These are phyloP conservation scores for Clonostachys rhizophaga DNA, from an alignment of 2,329 filamentous ascomycete species.

Conservation along the genomic window DNA sequence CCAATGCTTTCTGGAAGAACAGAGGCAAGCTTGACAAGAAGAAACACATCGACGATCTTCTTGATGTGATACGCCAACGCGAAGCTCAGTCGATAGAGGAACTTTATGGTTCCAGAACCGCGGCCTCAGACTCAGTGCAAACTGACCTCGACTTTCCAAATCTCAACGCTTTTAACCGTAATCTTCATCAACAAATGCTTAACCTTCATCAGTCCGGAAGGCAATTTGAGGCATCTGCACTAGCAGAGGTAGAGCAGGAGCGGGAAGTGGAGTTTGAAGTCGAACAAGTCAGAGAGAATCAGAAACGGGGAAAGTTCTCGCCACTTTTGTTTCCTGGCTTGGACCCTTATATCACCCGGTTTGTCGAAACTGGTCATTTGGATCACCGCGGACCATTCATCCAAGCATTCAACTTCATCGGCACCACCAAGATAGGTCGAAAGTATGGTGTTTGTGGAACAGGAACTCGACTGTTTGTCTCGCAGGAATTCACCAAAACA, in stretches of 20 bases:
- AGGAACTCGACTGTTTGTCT: neutral
- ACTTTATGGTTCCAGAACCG: neutral
- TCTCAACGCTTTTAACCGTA: constrained; percentile 11
- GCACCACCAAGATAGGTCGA: constrained; percentile 21
- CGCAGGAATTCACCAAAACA: neutral
- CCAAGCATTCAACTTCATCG: constrained; percentile 32
- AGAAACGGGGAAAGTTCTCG: constrained; percentile 34
- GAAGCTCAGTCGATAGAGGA: constrained; percentile 28
- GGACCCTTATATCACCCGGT: constrained; percentile 36
- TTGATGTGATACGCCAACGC: constrained; percentile 20
- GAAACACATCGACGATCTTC: constrained; percentile 16
- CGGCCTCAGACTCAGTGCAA: no score
- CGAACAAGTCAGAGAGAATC: constrained; percentile 49
- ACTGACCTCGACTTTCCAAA: no score
- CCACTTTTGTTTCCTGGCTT: constrained; percentile 38
- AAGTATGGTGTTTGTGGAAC: constrained; percentile 14
- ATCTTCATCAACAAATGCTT: no score
- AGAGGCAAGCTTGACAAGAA: constrained; percentile 17
- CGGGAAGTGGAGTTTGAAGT: constrained; percentile 55
- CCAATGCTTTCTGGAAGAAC: constrained; percentile 35
- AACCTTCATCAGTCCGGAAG: no score
- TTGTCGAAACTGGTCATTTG: constrained; percentile 37
- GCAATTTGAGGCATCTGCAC: constrained; percentile 19
- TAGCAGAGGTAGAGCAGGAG: constrained; percentile 58
- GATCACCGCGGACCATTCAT: constrained; percentile 7